A percentile compares a stretch with the other conserved stretches of the same genome.
These are phyloP conservation scores for Meira miltonrushii DNA, from an alignment of 1,284 basidiomycete genomes.

Conservation along the genomic window DNA sequence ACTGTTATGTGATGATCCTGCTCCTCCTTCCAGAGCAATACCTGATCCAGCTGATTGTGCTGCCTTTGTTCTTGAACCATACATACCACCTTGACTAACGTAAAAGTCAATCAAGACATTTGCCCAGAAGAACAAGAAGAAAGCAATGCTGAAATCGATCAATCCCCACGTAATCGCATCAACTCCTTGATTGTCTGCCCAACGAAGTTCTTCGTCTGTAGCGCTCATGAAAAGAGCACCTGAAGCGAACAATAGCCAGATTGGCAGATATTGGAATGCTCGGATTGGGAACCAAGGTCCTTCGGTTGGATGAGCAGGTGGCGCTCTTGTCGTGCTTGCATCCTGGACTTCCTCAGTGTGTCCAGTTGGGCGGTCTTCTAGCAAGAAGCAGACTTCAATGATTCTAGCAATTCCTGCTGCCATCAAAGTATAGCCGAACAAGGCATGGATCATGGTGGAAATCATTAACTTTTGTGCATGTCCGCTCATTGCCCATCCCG, in stretches of 20 bases:
- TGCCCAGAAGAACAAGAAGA: conserved; percentile 44
- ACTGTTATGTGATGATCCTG: background rate
- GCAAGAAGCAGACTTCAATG: conserved; percentile 76
- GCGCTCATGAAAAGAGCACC: conserved; percentile 51
- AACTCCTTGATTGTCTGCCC: conserved; percentile 42
- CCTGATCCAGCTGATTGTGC: background rate
- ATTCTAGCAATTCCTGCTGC: conserved; percentile 75
- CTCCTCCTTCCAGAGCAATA: background rate
- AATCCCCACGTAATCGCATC: conserved; percentile 49
- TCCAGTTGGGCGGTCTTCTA: conserved; percentile 54
- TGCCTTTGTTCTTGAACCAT: conserved; percentile 11
- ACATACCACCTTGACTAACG: conserved; percentile 35
- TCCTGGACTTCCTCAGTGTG: conserved; percentile 6
- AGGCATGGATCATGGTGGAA: conserved; percentile 65
- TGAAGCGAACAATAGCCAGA: conserved; percentile 38
- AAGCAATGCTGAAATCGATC: conserved; percentile 44
- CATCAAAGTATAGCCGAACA: conserved; percentile 81
- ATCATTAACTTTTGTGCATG: conserved; percentile 69
- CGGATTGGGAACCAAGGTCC: conserved; percentile 28
- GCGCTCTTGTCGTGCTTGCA: background rate
- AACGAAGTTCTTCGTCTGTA: conserved; percentile 49
- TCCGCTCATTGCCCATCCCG: conserved; percentile 87
- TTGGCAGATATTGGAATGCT: conserved; percentile 46
- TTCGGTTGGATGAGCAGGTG: background rate
- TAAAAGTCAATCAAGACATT: conserved; percentile 49